These are phyloP conservation scores for Punctularia strigosozonata DNA, from an alignment of 768 basidiomycete species.

Conservation along the genomic window DNA sequence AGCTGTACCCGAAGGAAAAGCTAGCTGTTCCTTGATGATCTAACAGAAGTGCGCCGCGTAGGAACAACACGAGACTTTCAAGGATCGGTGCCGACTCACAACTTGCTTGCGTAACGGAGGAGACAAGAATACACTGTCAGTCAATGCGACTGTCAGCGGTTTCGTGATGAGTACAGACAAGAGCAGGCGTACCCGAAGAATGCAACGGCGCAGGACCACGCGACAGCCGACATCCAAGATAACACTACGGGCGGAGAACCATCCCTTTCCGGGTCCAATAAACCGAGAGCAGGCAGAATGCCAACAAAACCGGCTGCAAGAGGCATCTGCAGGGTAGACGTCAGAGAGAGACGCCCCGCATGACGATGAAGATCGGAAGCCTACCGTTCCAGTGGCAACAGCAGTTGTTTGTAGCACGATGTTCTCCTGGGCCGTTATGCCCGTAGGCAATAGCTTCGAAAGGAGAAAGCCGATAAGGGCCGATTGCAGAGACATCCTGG, in stretches of 20 bases:
- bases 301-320: conserved; percentile 85
- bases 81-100: conserved; percentile 29
- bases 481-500: conserved; percentile 94
- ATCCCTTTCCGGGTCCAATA: conserved; percentile 66
- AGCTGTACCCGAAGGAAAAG: conserved; percentile 92
- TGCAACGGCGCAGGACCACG: conserved; percentile 85
- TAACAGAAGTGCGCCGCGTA: conserved; percentile 16
- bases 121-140: conserved; percentile 78
- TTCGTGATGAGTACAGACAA: not conserved
- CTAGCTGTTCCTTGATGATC: conserved; percentile 90
- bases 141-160: conserved; percentile 3
- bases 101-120: conserved; percentile 93
- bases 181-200: conserved; percentile 65
- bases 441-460: conserved; percentile 59
- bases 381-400: conserved; percentile 75
- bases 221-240: conserved; percentile 60
- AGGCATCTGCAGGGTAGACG: conserved; percentile 44
- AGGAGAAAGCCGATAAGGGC: conserved; percentile 86
- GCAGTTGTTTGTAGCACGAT: conserved; percentile 93
- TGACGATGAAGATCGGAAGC: not conserved
- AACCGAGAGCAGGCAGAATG: conserved; percentile 79
- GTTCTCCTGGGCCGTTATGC: conserved; percentile 84
- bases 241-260: conserved; percentile 67
- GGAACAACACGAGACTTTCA: not conserved
- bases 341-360: not conserved